These are phyloP conservation scores for Hypoxylon sp. DNA, from an alignment of 2,329 filamentous ascomycete genomes.

Conservation along the genomic window DNA sequence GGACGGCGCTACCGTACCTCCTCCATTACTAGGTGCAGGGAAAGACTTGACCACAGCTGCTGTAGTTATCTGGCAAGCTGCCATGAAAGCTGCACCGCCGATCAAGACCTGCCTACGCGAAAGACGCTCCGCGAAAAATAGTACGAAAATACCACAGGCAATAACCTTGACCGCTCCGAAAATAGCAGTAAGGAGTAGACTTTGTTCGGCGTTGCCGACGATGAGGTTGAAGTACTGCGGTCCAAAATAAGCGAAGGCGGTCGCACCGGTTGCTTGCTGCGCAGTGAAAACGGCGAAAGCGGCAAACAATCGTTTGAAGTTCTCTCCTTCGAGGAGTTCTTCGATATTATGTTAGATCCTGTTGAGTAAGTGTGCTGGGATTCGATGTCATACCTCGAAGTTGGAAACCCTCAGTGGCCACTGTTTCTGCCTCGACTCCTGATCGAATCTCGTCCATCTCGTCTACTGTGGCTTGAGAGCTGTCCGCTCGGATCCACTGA, in stretches of 20 bases:
- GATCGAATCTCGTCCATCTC: slow-evolving; percentile 64
- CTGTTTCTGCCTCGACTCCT: slow-evolving; percentile 59
- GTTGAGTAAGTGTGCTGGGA: background rate
- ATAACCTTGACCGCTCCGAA: slow-evolving; percentile 66
- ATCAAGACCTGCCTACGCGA: slow-evolving; percentile 57
- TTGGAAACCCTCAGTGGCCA: slow-evolving; percentile 58
- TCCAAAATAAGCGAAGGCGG: slow-evolving; percentile 66
- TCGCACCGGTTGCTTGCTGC: slow-evolving; percentile 66
- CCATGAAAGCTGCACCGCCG: slow-evolving; percentile 58
- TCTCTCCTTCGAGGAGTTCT: slow-evolving; percentile 60
- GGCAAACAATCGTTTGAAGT: slow-evolving; percentile 57
- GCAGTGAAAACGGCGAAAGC: slow-evolving; percentile 62
- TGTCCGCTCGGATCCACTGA: slow-evolving; percentile 62
- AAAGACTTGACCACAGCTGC: slow-evolving; percentile 58
- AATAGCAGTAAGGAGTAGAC: slow-evolving; percentile 63
- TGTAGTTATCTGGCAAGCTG: slow-evolving; percentile 58
- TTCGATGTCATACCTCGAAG: slow-evolving; percentile 41
- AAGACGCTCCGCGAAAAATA: slow-evolving; percentile 63
- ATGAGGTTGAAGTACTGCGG: slow-evolving; percentile 66
- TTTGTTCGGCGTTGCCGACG: slow-evolving; percentile 58
- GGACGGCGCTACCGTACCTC: slow-evolving; percentile 52
- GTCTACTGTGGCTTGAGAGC: slow-evolving; percentile 50
- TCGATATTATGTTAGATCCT: slow-evolving; percentile 18
- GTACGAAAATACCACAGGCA: slow-evolving; percentile 62
- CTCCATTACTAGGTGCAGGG: slow-evolving; percentile 45